phyloP scores from a whole-genome alignment of 2,329 filamentous ascomycete species.

The Truncatella angustata region DNA sequence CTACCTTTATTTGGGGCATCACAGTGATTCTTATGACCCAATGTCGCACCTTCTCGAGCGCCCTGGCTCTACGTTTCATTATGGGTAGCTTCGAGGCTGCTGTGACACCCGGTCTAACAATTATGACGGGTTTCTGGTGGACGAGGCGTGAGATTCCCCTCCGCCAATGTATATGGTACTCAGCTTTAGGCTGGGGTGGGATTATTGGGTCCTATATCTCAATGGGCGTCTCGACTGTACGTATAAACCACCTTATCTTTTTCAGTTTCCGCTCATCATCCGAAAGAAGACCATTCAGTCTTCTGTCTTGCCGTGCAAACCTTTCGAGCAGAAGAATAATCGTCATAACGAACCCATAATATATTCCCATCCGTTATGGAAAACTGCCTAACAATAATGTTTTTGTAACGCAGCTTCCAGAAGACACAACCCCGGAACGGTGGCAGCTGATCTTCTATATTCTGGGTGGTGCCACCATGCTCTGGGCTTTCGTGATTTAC shows the following conservation, averaged over 20 bases:
- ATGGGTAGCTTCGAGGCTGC: conserved; percentile 26
- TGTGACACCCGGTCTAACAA: conserved; percentile 24
- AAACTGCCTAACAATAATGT: conserved; percentile 25
- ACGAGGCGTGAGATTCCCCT: conserved; percentile 32
- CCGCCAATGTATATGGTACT: conserved; percentile 33
- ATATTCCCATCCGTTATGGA: conserved; percentile 32
- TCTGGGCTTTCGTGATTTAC: conserved; percentile 21
- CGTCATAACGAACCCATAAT: conserved; percentile 23
- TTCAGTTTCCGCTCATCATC: no score
- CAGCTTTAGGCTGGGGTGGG: conserved; percentile 26
- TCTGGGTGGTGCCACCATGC: conserved; percentile 24
- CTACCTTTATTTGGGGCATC: conserved; percentile 31
- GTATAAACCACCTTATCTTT: no score
- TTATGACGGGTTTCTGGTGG: conserved; percentile 36
- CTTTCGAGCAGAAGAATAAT: no score
- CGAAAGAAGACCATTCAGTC: no score
- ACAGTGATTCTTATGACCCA: conserved; percentile 33
- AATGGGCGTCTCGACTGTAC: no score
- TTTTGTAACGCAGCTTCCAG: no score
- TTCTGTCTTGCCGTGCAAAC: no score
- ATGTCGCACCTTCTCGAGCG: conserved; percentile 18
- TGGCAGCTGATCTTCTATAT: conserved; percentile 24
- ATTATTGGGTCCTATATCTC: conserved; percentile 7
- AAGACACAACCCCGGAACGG: conserved; percentile 21
- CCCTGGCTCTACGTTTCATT: conserved; percentile 23